Evolutionary conservation across 345 rosid genomes (phyloP), one percentile per base, ranked within the genome.

Genomic region (Turnera subulata): DNA sequence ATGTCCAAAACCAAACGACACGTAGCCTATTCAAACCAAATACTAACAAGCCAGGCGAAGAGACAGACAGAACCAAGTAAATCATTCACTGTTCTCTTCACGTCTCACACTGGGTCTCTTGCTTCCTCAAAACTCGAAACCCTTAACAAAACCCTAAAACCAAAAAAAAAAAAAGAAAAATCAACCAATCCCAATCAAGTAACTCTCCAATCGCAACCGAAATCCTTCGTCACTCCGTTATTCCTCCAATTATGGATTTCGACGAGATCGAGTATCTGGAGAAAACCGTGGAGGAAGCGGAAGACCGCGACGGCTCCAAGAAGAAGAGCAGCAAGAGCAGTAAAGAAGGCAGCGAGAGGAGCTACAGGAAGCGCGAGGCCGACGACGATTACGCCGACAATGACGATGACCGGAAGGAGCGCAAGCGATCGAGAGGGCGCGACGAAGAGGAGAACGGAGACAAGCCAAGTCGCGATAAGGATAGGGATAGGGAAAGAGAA

Each of bases 191-290:
- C 45, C 45, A 40, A 40, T 40, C n/a, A 40, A 10, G 4, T 3
- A 40, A 15, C 9, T 40, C 9, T 3, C 45, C 13, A 40, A 40
- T 40, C n/a, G 11, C 2, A 11, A 40, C 45, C 4, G 6, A 15
- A 10, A 11, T 40, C n/a, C 14, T 40, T 29, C 8, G 35, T 29
- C 8, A 29, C 4, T 29, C 35, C 35, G 8, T 29, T 29, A 29
- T 8, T 29, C 35, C 35, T 15, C 4, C 45, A 40, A 40, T 40
- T 12, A 88, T 85, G 96, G 96, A 81, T 10, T 88, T 91, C 69
- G 98, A 91, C 84, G 98, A 88, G 77, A 84, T 84, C 79, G 95
- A 91, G 69, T 91, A 91, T 57, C 80, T 91, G 58, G 98, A 91
- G 84, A 85, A 88, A 74, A 78, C 95, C 32, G 98, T 80, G 35